phyloP scores from a whole-genome alignment of 2,329 filamentous ascomycete genomes.

The Gnomoniopsis sp. region DNA sequence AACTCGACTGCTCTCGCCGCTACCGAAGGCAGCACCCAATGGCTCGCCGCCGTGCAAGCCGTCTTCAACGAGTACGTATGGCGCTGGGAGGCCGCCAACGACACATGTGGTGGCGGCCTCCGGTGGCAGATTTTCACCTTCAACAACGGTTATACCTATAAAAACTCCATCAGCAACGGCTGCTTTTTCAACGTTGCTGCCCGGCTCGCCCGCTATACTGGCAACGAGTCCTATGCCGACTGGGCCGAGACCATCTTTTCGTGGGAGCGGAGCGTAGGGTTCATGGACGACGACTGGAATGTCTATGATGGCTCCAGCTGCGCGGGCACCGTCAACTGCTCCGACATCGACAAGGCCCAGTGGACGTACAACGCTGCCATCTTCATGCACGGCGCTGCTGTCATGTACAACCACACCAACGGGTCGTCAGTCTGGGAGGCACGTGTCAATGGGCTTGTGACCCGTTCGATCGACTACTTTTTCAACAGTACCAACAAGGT shows the following conservation, averaged over 20 bases:
- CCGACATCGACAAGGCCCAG: conserved; percentile 54
- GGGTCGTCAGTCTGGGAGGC: conserved; percentile 50
- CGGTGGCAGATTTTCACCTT: conserved; percentile 75
- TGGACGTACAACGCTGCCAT: conserved; percentile 66
- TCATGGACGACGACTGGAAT: conserved; percentile 53
- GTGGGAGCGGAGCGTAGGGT: conserved; percentile 48
- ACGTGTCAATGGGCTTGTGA: conserved; percentile 52
- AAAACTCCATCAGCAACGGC: conserved; percentile 60
- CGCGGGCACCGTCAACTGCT: conserved; percentile 51
- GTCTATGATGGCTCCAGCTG: conserved; percentile 60
- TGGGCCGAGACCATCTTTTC: conserved; percentile 57
- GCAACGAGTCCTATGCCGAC: conserved; percentile 59
- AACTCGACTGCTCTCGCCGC: conserved; percentile 32
- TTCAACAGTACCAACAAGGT: conserved; percentile 51
- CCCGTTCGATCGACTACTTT: conserved; percentile 44
- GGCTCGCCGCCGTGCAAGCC: conserved; percentile 64
- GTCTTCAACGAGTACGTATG: conserved; percentile 62
- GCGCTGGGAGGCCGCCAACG: conserved; percentile 55
- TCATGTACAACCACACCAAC: conserved; percentile 64
- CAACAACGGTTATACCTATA: conserved; percentile 76
- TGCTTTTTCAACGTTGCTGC: conserved; percentile 60
- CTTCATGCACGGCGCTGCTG: conserved; percentile 59
- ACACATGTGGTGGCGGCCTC: conserved; percentile 64
- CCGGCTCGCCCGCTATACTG: conserved; percentile 65
- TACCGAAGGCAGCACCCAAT: conserved; percentile 42